Conservation (phyloP, 23 red algal species). For the Gracilaria domingensis region DNA sequence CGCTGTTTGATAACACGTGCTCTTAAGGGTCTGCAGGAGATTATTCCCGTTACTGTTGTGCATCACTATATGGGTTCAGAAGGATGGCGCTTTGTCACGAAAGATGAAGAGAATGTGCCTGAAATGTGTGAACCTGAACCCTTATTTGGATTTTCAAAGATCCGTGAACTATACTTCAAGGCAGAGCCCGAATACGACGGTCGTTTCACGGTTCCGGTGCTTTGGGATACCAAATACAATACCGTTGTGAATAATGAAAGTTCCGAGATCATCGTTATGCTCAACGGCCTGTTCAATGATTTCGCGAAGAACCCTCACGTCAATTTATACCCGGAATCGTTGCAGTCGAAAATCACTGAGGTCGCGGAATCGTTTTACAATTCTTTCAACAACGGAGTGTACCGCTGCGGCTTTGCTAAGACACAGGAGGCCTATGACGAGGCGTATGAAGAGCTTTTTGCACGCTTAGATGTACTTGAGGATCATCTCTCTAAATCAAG, state of each 20-base stretch:
- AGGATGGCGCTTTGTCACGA: conserved; percentile 85
- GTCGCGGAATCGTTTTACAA: conserved; percentile 85
- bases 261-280: conserved; percentile 90
- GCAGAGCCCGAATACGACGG: conserved; percentile 81
- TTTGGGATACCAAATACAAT: conserved; percentile 90
- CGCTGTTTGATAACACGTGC: conserved; percentile 72
- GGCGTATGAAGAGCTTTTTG: conserved; percentile 80
- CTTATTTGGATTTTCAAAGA: conserved; percentile 65
- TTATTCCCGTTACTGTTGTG: conserved; percentile 76
- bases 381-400: conserved; percentile 91
- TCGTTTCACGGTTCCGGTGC: conserved; percentile 91
- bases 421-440: conserved; percentile 90
- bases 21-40: conserved; percentile 80
- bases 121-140: conserved; percentile 78
- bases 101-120: conserved; percentile 51
- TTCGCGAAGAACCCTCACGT: conserved; percentile 72
- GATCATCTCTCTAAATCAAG: conserved; percentile 55
- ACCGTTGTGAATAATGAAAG: conserved; percentile 94
- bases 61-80: conserved; percentile 83
- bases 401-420: conserved; percentile 90
- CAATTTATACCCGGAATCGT: conserved; percentile 74
- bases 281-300: conserved; percentile 83
- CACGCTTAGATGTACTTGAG: conserved; percentile 77
- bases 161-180: conserved; percentile 87
- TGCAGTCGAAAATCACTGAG: conserved; percentile 58